Base-by-base conservation (phyloP, 2,329 filamentous ascomycete genomes). In the Coniochaeta sp. region DNA sequence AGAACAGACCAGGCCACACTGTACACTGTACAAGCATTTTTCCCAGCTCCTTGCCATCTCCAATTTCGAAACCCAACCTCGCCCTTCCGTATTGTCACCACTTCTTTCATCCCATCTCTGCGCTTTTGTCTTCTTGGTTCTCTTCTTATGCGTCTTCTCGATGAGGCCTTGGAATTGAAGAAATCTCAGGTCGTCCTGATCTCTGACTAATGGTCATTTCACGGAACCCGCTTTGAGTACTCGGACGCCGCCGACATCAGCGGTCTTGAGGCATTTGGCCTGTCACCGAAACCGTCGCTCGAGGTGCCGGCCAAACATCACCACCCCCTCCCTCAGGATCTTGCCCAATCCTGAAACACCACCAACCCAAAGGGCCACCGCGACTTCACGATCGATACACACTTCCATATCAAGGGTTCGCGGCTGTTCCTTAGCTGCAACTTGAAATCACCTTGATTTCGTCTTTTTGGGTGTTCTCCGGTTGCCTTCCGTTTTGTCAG, bases 51-150 rank as follows among this genome's bases (percentile, higher is more conserved):
- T 52, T 31, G 47, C 47, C 47, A 31, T 52, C 47, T 52, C 47
- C 47, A 52, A 52, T 52, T 52, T 52, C 47, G 47, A 52, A 52
- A 52, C 47, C 47, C 47, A 52, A 52, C 47, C 47, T 52, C 47
- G 47, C 47, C 22, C 16, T 31, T 26, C 26, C 47, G 26, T 24
- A 47, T 52, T 52, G 47, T 52, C 47, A 52, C 47, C 47, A 31
- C 47, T 31, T 52, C 47, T 52, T 52, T 52, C 47, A 52, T 52
- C 47, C 26, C 22, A 52, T 28, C 22, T 26, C 22, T 12, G 24
- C 16, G 22, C 47, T 26, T n/a, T 52, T 28, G 47, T 52, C 47
- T 52, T 7, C 34, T 31, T 52, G 44, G 7, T 52, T 28, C 31
- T n/a, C 47, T 31, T 52, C 26, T 52, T 52, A 28, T 52, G 47